Conservation (phyloP, 768 basidiomycete genomes). For the Trametes coccinea region DNA sequence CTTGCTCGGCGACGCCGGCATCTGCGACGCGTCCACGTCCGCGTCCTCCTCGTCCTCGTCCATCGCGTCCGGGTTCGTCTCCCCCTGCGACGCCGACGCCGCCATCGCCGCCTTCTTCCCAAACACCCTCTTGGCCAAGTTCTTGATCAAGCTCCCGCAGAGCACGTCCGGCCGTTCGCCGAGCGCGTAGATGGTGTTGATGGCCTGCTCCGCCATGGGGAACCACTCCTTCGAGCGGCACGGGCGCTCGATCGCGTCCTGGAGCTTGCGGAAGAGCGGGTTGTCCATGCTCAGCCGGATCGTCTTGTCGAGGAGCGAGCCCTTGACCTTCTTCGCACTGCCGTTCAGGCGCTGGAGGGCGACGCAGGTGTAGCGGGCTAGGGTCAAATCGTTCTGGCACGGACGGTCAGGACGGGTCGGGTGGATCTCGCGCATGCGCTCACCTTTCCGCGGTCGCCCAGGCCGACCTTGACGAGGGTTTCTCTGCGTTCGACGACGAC, state of each 20-base stretch:
- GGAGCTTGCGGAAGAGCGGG: conserved; percentile 79
- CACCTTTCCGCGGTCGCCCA: conserved; percentile 85
- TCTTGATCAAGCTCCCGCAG: conserved; percentile 79
- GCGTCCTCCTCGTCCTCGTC: conserved; percentile 48
- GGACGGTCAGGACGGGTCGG: not conserved
- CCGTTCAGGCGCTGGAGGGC: conserved; percentile 91
- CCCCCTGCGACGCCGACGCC: conserved; percentile 28
- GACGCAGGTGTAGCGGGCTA: conserved; percentile 92
- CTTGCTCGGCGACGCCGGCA: conserved; percentile 1
- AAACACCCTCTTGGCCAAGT: conserved; percentile 77
- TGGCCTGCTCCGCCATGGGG: conserved; percentile 91
- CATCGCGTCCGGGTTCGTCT: conserved; percentile 51
- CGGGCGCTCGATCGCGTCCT: conserved; percentile 77
- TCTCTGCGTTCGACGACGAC: conserved; percentile 85
- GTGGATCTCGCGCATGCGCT: conserved; percentile 4
- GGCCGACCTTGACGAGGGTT: conserved; percentile 78
- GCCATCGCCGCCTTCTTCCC: conserved; percentile 5
- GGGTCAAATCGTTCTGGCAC: conserved; percentile 75
- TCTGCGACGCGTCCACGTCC: conserved; percentile 7
- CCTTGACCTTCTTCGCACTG: conserved; percentile 96
- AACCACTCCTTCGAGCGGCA: conserved; percentile 94
- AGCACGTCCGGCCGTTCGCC: conserved; percentile 91
- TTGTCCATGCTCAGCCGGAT: conserved; percentile 86
- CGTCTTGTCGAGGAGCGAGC: conserved; percentile 85
- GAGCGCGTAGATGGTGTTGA: conserved; percentile 94